phyloP scores from a whole-genome alignment of 1,139 yeast species.

The Magnusiomyces tetraspermus region DNA sequence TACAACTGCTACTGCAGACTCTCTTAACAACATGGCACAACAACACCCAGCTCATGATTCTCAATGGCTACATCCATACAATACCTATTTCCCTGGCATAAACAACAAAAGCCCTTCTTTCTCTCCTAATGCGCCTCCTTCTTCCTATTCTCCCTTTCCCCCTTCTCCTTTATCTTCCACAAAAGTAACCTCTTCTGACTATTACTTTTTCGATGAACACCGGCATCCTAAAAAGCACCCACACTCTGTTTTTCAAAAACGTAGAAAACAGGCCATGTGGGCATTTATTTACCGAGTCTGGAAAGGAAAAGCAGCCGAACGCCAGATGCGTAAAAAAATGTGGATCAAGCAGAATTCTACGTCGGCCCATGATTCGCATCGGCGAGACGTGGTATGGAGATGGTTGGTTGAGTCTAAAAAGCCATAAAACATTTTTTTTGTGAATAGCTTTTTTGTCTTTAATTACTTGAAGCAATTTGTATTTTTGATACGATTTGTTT shows the following conservation, averaged over 20 bases:
- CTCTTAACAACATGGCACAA: neutral
- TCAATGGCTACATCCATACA: neutral
- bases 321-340: neutral
- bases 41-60: neutral
- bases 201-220: neutral
- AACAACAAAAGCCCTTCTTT: neutral
- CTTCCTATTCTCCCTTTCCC: too few species aligned
- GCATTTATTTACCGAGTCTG: neutral
- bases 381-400: neutral
- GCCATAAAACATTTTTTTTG: too few species aligned
- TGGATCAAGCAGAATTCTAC: neutral
- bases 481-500: too few species aligned
- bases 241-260: neutral
- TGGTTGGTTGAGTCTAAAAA: conserved; percentile 2
- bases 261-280: neutral
- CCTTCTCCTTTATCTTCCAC: neutral
- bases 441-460: too few species aligned
- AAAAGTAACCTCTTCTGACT: neutral
- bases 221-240: neutral
- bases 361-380: neutral
- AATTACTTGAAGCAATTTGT: too few species aligned
- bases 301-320: conserved; percentile 2
- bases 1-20: neutral
- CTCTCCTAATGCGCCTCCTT: neutral
- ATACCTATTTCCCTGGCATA: neutral